Base-by-base conservation (phyloP, 192 early-diverging fungal species). In the Entomortierella lignicola region DNA sequence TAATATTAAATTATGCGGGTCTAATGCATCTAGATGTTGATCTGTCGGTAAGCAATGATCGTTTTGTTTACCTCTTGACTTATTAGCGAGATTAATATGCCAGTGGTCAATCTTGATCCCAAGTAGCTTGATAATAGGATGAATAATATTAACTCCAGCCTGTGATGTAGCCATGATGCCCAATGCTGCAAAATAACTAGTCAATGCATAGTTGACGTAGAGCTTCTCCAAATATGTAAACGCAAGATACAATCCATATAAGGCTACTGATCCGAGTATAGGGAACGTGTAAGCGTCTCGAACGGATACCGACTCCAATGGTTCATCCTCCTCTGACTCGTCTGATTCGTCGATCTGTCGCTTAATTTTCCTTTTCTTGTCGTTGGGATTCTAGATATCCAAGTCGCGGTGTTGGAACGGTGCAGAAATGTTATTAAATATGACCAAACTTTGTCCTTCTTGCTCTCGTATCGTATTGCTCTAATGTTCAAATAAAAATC, bases 271-370 rank as follows among this genome's bases (percentile, higher is more conserved):
- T 23, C 97, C 97, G 44, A 94, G 87, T 4, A 98, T 68, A 5
- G 97, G 97, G 64, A 96, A 95, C 91, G 87, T 87, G 63, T 93
- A 91, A 31, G 97, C 96, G 77, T 97, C 96, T 42, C 89, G 85
- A 1, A 90, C 69, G 2, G 92, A 89, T 55, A 98, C 87, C 43
- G 87, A 87, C 63, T 98, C 97, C 55, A 63, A 69, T 1, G 64
- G 65, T 55, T 81, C 85, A 25, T 92, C 89, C n/a, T 89, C 51
- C 18, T 89, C 88, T 54, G 86, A 89, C 11, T 83, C 85, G 63
- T 91, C 89, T 3, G 88, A 88, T 62, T 86, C 71, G 80, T 81
- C 41, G 64, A 74, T 74, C 13, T 83, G 84, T 41, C 66, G 63
- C 23, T 63, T 55, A 12, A 60, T 52, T n/a, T 39, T 77, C 64